phyloP scores from a whole-genome alignment of 495 filamentous ascomycete genomes.

The Neurospora cerealis region DNA sequence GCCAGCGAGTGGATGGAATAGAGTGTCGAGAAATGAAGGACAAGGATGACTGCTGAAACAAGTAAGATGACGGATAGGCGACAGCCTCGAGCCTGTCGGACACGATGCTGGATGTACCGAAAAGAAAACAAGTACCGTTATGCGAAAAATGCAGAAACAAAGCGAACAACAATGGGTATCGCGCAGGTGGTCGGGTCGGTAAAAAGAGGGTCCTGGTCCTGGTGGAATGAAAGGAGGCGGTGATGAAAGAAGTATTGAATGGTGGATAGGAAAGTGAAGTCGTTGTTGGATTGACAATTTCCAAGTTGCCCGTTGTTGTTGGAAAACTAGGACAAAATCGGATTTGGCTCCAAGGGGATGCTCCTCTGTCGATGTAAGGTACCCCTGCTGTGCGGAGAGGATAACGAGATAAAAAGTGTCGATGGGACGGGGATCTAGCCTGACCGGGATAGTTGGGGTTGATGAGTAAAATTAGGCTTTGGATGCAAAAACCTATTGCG shows the following conservation, averaged over 20 bases:
- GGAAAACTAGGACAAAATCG: neutral
- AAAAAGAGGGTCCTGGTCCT: neutral
- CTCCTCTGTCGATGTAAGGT: neutral
- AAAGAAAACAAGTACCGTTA: neutral
- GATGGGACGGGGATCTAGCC: neutral
- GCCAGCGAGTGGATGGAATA: neutral
- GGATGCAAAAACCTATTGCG: neutral
- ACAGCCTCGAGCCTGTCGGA: neutral
- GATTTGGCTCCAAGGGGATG: neutral
- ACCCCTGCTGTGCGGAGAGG: neutral
- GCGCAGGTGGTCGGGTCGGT: neutral
- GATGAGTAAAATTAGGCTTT: neutral
- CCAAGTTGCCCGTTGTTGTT: neutral
- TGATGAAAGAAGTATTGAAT: neutral
- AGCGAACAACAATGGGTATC: neutral
- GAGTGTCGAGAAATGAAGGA: neutral
- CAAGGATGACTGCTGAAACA: neutral
- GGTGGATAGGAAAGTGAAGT: neutral
- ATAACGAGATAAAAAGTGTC: neutral
- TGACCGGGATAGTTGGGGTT: neutral
- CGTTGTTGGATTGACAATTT: neutral
- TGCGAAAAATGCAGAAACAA: neutral
- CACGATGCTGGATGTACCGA: neutral
- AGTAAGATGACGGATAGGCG: neutral
- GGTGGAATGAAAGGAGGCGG: neutral